Evolutionary conservation across 2,329 filamentous ascomycete genomes (phyloP).

Genomic region (Aspergillus clavatus): DNA sequence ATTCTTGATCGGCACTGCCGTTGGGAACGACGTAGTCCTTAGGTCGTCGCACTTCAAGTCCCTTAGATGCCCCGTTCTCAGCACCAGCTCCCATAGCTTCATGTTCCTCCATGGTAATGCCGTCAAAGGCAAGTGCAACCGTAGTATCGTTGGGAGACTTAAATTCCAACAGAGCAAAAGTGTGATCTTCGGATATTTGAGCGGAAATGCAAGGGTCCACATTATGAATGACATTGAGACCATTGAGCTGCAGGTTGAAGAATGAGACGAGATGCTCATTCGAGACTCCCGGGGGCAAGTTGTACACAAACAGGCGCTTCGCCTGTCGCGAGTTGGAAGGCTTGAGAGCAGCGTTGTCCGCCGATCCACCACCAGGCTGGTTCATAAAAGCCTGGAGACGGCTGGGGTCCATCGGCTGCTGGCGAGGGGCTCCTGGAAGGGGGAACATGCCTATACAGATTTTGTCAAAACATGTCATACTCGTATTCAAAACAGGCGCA

Average conservation of each 20-base stretch:
- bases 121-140: conserved; percentile 82
- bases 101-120: conserved; percentile 77
- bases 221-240: conserved; percentile 83
- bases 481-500: no score
- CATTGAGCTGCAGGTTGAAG: conserved; percentile 95
- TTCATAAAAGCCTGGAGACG: conserved; percentile 95
- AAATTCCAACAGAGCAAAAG: conserved; percentile 88
- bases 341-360: conserved; percentile 74
- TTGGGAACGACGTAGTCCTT: conserved; percentile 96
- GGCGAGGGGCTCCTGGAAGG: conserved; percentile 86
- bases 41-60: conserved; percentile 72
- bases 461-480: no score
- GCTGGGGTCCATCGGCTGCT: conserved; percentile 90
- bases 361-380: conserved; percentile 67
- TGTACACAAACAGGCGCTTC: conserved; percentile 84
- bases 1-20: conserved; percentile 65
- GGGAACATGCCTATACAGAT: conserved; percentile 84
- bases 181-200: conserved; percentile 71
- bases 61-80: conserved; percentile 50
- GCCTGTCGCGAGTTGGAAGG: conserved; percentile 90
- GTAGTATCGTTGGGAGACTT: conserved; percentile 83
- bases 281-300: conserved; percentile 66
- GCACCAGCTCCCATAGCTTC: conserved; percentile 53
- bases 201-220: conserved; percentile 80
- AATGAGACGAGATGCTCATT: conserved; percentile 75